Percentiles rank a stretch among this genome's conserved stretches.
Evolutionary conservation across 345 rosid species (phyloP).

Genomic region (Hibiscus syriacus): DNA sequence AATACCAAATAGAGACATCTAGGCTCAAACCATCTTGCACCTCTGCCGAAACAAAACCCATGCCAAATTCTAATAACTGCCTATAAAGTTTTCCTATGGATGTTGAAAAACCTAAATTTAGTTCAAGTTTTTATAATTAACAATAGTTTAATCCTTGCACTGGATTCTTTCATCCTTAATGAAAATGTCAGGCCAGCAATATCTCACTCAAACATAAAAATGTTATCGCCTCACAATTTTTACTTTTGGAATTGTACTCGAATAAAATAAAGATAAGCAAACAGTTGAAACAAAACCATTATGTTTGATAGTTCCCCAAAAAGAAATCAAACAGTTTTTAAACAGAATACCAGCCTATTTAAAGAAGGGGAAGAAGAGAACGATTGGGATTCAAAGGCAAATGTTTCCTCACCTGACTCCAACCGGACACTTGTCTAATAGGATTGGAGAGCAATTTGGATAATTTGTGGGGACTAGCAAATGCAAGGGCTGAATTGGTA

Average conservation of each 20-base stretch:
- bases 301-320: not conserved
- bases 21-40: too few species aligned
- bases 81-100: too few species aligned
- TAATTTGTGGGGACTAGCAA: constrained; percentile 70
- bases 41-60: too few species aligned
- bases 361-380: not conserved
- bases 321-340: not conserved
- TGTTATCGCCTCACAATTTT: too few species aligned
- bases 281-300: too few species aligned
- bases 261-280: too few species aligned
- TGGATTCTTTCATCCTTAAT: not conserved
- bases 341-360: too few species aligned
- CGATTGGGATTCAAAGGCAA: not conserved
- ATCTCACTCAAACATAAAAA: too few species aligned
- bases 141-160: not conserved
- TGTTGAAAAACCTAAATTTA: too few species aligned
- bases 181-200: not conserved
- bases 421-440: constrained; percentile 63
- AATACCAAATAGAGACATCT: too few species aligned
- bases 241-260: too few species aligned
- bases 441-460: constrained; percentile 67
- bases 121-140: not conserved
- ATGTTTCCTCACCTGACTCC: constrained; percentile 29
- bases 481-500: constrained; percentile 67
- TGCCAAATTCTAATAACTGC: not conserved